A percentile compares a stretch with the other conserved stretches of the same genome.
phyloP scores from a whole-genome alignment of 2,329 filamentous ascomycete species.

The Beauveria sp. region DNA sequence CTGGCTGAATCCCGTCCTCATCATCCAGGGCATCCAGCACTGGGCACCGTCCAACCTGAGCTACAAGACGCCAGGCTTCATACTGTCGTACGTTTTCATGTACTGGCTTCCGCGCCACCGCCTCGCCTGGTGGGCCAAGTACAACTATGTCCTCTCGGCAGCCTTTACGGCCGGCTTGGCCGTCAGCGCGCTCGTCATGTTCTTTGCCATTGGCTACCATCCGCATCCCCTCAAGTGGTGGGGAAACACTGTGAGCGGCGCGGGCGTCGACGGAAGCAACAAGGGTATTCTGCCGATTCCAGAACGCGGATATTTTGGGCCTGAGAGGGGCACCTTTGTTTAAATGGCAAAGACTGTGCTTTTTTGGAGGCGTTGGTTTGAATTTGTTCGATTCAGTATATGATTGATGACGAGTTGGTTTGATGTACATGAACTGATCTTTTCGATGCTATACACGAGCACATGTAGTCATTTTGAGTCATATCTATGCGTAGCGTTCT shows the following conservation, averaged over 20 bases:
- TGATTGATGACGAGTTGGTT: background rate
- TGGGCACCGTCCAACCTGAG: conserved; percentile 35
- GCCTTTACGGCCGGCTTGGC: conserved; percentile 35
- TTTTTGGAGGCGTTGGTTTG: too few relatives aligned
- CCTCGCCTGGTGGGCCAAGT: conserved; percentile 38
- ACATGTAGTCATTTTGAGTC: background rate
- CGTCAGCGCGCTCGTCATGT: conserved; percentile 33
- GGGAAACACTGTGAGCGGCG: conserved; percentile 27
- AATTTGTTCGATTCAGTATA: background rate
- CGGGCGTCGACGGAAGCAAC: conserved; percentile 17
- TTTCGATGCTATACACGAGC: background rate
- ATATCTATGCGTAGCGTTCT: background rate
- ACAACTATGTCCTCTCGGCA: conserved; percentile 38
- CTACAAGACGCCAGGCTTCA: conserved; percentile 35
- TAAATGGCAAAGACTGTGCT: background rate
- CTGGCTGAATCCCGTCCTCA: conserved; percentile 33
- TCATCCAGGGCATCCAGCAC: conserved; percentile 34
- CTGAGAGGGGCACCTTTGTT: conserved; percentile 18
- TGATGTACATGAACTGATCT: background rate
- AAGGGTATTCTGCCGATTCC: conserved; percentile 18
- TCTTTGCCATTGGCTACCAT: conserved; percentile 33
- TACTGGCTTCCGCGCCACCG: conserved; percentile 30
- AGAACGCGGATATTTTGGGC: conserved; percentile 21
- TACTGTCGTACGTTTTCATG: conserved; percentile 35
- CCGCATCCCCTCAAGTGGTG: conserved; percentile 32